Conservation (phyloP, 139 green algal genomes). For the Medakamo hakoo region DNA sequence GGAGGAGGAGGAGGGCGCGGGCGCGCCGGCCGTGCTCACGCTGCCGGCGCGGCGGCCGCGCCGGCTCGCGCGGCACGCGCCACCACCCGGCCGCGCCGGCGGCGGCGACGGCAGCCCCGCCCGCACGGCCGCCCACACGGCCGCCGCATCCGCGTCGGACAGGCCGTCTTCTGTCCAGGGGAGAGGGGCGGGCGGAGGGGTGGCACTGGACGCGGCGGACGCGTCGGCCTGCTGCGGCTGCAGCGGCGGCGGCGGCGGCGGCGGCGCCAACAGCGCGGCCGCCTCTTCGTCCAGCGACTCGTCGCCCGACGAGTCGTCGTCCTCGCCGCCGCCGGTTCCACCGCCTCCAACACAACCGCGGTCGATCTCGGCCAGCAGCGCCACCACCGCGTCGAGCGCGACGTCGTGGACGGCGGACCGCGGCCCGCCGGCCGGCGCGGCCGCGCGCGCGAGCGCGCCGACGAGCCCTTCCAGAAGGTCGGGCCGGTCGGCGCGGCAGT, state of each 20-base stretch:
- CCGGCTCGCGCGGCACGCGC: background rate
- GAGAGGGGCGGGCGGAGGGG: background rate
- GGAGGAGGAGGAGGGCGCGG: background rate
- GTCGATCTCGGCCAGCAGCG: constrained; percentile 45
- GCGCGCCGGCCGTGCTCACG: background rate
- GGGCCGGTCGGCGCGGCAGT: constrained; percentile 54
- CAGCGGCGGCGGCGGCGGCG: background rate
- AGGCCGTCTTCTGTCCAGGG: background rate
- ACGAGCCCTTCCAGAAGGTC: constrained; percentile 78
- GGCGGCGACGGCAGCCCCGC: background rate
- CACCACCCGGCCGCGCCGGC: too few species aligned
- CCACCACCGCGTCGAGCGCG: constrained; percentile 72
- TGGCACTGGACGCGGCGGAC: background rate
- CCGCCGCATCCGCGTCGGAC: background rate
- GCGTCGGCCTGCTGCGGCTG: background rate
- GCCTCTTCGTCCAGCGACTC: background rate
- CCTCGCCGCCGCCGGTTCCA: background rate
- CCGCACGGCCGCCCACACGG: background rate
- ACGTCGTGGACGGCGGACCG: constrained; percentile 61
- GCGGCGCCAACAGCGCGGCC: background rate
- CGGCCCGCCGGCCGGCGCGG: constrained; percentile 56
- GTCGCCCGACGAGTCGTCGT: background rate
- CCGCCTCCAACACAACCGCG: background rate
- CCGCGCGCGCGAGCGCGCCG: constrained; percentile 54
- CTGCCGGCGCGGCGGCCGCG: background rate